Evolutionary conservation across 495 filamentous ascomycete genomes (phyloP).

Genomic region (Talaromyces nanjingensis): DNA sequence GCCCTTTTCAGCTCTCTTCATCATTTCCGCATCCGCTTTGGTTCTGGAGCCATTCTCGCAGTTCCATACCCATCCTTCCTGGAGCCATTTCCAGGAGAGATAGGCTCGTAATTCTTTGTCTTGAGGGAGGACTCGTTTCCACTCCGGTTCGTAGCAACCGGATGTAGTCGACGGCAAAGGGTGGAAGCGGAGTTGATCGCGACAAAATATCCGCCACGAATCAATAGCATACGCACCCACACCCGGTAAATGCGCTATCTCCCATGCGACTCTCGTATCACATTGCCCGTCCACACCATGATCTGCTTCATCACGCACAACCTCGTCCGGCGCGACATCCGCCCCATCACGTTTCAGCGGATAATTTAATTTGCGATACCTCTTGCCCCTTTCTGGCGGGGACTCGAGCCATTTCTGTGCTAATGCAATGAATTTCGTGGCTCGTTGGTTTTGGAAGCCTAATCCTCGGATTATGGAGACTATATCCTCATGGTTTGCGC

Average conservation of each 20-base stretch:
- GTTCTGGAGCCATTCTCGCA: conserved; percentile 57
- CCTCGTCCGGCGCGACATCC: conserved; percentile 47
- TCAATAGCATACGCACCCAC: conserved; percentile 81
- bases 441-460: conserved; percentile 62
- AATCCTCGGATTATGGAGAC: conserved; percentile 60
- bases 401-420: conserved; percentile 63
- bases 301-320: conserved; percentile 25
- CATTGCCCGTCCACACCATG: neutral
- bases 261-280: conserved; percentile 56
- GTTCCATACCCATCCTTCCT: conserved; percentile 81
- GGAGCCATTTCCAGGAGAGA: conserved; percentile 85
- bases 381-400: conserved; percentile 50
- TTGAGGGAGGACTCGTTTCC: conserved; percentile 75
- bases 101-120: conserved; percentile 90
- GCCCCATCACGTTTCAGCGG: conserved; percentile 46
- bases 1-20: conserved; percentile 51
- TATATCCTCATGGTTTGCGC: conserved; percentile 51
- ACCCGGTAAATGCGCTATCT: conserved; percentile 81
- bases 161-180: conserved; percentile 1
- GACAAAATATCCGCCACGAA: conserved; percentile 90
- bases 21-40: conserved; percentile 45
- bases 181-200: conserved; percentile 61
- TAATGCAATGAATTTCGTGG: conserved; percentile 55
- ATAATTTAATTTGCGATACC: conserved; percentile 67
- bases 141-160: conserved; percentile 51